Evolutionary conservation across 2,329 filamentous ascomycete species (phyloP), one percentile per base, ranked within the genome.

Genomic region (Fusarium clavum): DNA sequence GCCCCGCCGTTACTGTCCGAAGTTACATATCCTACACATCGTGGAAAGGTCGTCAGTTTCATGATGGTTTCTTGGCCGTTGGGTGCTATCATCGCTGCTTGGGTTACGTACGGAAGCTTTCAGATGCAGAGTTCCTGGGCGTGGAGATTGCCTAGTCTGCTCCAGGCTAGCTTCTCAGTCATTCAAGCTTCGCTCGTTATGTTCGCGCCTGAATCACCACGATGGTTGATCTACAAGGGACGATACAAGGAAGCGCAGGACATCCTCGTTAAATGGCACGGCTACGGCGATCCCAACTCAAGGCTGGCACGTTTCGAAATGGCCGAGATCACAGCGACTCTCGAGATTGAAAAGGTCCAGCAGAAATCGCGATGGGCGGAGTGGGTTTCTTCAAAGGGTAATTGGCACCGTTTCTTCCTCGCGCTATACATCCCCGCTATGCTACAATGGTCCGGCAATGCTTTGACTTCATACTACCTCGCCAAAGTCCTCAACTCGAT

Each of bases 71-170:
- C 52, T 0, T 75, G 73, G 71, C 68, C 70, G 0, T 34, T 73
- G 1, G 73, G 73, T 0, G 69, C 69, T 0, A 63, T 76, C 3
- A 61, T 76, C 2, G 71, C 74, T 1, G 74, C 71, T 4, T 76
- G 74, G 74, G 67, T 66, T 0, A 84, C 83, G 0, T 84, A 80
- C 48, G 83, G 83, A 20, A 84, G 81, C 1, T 77, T 80, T 24
- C 78, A 78, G 44, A 81, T 82, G 65, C 2, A 57, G 20, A 79
- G 71, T 56, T 79, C 77, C 53, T 85, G 83, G 83, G 79, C 82
- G n/a, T 87, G 85, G 83, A 79, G 84, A 46, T 76, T 85, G 5
- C 85, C 85, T 1, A 85, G 83, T 32, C 75, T 85, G 5, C 72
- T 87, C 3, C 85, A 87, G 65, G 64, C 64, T 1, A 76, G 73